A percentile compares a stretch with the other conserved stretches of the same genome.
Conservation (phyloP, 805 yeast genomes). For the Saturnispora kantuleensis region DNA sequence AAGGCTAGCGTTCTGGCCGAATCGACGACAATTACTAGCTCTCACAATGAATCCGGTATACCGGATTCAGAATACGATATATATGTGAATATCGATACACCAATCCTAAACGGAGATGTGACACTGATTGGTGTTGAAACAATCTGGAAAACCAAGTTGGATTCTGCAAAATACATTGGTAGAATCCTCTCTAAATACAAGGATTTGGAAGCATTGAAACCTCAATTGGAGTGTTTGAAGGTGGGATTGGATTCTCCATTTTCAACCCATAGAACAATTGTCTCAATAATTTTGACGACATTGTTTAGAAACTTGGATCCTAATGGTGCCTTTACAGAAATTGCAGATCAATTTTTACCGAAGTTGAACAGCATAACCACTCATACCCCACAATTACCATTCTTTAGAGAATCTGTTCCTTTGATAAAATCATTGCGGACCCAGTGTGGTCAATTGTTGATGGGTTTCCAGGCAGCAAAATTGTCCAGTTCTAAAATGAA, state of each 20-base stretch:
- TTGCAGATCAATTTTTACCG: constrained; percentile 8
- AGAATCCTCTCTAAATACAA: constrained; percentile 43
- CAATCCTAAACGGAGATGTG: constrained; percentile 85
- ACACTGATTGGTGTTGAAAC: constrained; percentile 70
- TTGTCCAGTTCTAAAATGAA: constrained; percentile 65
- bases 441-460: constrained; percentile 73
- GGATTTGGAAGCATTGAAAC: constrained; percentile 26
- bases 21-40: constrained; percentile 1
- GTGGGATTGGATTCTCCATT: constrained; percentile 47
- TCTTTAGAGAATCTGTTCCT: constrained; percentile 79
- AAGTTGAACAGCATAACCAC: constrained; percentile 5
- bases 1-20: constrained; percentile 20
- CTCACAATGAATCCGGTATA: constrained; percentile 23
- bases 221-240: constrained; percentile 6
- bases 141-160: constrained; percentile 63
- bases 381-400: constrained; percentile 29
- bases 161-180: constrained; percentile 73
- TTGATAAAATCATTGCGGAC: constrained; percentile 76
- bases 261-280: constrained; percentile 71
- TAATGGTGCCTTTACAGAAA: constrained; percentile 14
- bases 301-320: constrained; percentile 30
- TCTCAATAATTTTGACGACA: constrained; percentile 63
- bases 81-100: constrained; percentile 83
- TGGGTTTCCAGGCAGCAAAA: constrained; percentile 68
- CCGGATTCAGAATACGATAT: constrained; percentile 45